These are phyloP conservation scores for Penicillium sp. DNA, from an alignment of 2,329 filamentous ascomycete genomes.

Conservation along the genomic window DNA sequence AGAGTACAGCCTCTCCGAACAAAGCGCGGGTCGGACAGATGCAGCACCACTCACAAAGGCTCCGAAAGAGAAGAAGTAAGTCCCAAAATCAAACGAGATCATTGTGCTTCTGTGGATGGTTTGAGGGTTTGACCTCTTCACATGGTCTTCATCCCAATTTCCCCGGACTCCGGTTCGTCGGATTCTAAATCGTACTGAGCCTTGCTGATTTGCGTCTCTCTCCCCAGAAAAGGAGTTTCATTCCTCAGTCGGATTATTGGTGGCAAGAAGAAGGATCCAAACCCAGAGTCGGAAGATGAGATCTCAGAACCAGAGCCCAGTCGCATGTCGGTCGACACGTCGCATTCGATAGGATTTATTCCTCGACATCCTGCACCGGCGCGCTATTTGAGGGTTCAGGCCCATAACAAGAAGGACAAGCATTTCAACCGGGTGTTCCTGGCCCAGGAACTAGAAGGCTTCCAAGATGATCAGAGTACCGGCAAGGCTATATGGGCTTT, in stretches of 20 bases:
- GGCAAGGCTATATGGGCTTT: constrained; percentile 79
- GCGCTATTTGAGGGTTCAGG: constrained; percentile 78
- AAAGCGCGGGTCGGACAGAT: constrained; percentile 28
- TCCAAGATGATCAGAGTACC: constrained; percentile 37
- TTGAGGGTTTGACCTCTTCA: no score
- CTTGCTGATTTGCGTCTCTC: constrained; percentile 7
- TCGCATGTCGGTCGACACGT: constrained; percentile 72
- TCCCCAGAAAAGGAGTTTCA: constrained; percentile 70
- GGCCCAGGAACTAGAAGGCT: constrained; percentile 77
- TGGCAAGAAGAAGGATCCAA: constrained; percentile 63
- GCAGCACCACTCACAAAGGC: constrained; percentile 30
- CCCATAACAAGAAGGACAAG: constrained; percentile 70
- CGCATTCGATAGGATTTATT: constrained; percentile 72
- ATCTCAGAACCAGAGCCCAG: constrained; percentile 65
- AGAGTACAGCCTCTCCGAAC: constrained; percentile 30
- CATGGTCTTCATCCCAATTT: neutral
- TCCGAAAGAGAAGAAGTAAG: constrained; percentile 61
- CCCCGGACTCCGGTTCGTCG: constrained; percentile 3
- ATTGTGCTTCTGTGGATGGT: no score
- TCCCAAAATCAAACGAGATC: no score
- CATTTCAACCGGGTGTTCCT: constrained; percentile 86
- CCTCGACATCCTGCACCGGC: constrained; percentile 84
- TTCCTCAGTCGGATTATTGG: constrained; percentile 82
- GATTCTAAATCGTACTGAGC: no score
- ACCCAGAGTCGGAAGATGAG: constrained; percentile 49